Percentiles rank a stretch among this genome's conserved stretches.
Conservation (phyloP, 495 filamentous ascomycete species). For the Opeltia flavorubescens region DNA sequence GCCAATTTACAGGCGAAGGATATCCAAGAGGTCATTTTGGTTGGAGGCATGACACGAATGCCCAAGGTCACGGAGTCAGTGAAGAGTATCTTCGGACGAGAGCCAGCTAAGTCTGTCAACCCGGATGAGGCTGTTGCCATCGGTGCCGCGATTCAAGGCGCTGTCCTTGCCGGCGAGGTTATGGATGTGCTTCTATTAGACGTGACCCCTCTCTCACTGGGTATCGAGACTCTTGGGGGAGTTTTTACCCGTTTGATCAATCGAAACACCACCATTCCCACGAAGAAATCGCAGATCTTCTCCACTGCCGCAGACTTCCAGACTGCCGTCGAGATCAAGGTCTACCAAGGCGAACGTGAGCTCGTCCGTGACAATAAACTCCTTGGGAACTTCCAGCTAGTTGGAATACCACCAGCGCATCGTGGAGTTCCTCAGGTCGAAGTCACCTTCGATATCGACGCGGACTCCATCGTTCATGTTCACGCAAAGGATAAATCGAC, state of each 20-base stretch:
- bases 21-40: constrained; percentile 96
- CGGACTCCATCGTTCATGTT: constrained; percentile 97
- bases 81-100: constrained; percentile 94
- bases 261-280: constrained; percentile 99
- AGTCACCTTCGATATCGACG: constrained; percentile 99
- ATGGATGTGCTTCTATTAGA: constrained; percentile 93
- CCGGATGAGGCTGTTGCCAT: constrained; percentile 98
- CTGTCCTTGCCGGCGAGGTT: constrained; percentile 90
- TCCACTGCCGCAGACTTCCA: constrained; percentile 98
- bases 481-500: constrained; percentile 99
- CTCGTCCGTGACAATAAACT: constrained; percentile 98
- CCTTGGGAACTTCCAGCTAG: constrained; percentile 98
- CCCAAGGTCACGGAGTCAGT: constrained; percentile 97
- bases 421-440: constrained; percentile 96
- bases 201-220: constrained; percentile 93
- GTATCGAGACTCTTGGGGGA: constrained; percentile 98
- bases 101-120: constrained; percentile 97
- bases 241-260: constrained; percentile 99
- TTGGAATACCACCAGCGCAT: constrained; percentile 93
- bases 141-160: constrained; percentile 95
- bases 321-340: constrained; percentile 99
- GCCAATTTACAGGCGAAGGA: constrained; percentile 87
- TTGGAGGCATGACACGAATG: constrained; percentile 99
- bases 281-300: constrained; percentile 99
- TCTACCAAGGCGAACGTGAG: constrained; percentile 99